Base-by-base conservation (phyloP, 108 stramenopile genomes). In the Conticribra weissflogii region DNA sequence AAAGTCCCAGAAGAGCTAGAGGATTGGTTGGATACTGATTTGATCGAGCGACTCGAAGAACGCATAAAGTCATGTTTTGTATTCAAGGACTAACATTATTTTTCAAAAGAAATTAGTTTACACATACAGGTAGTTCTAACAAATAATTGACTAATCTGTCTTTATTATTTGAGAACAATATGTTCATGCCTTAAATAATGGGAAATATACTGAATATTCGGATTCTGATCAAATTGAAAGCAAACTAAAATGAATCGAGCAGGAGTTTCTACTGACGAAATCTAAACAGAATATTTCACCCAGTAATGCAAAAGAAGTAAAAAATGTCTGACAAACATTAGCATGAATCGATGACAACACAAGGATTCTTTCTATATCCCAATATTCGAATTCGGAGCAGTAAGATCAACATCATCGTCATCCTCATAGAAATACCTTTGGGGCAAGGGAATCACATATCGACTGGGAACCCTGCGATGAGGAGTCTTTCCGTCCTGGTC, bases 381-480 rank as follows among this genome's bases (percentile, higher is more conserved):
- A 45, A 25, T 64, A 53, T 23, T 78, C 28, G 66, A 44, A 17
- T 25, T 27, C 3, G 71, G 72, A 16, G 88, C 81, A 52, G 83
- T 81, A 54, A 92, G 73, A 61, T 95, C 91, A 24, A 95, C 88
- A 72, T 95, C 91, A 59, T 92, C 94, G 28, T 78, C 77, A 78
- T 95, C 94, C 41, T 92, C 91, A 49, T 91, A 92, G 79, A 93
- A 96, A 74, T 93, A 96, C 25, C 83, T 58, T 19, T 78, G 52
- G 0, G 95, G 95, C 22, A 91, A 57, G 0, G 90, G 96, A 68
- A 99, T 92, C 36, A 99, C 97, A 79, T 98, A 97, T 9, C 97
- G 81, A 32, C 87, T 81, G 0, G 96, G 94, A 5, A 99, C 95
- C 4, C 97, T 85, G 21, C 98, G 76, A 59, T 95, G 91, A 8